Conservation (phyloP, 805 yeast species). For the Barnettozyma vustinii region DNA sequence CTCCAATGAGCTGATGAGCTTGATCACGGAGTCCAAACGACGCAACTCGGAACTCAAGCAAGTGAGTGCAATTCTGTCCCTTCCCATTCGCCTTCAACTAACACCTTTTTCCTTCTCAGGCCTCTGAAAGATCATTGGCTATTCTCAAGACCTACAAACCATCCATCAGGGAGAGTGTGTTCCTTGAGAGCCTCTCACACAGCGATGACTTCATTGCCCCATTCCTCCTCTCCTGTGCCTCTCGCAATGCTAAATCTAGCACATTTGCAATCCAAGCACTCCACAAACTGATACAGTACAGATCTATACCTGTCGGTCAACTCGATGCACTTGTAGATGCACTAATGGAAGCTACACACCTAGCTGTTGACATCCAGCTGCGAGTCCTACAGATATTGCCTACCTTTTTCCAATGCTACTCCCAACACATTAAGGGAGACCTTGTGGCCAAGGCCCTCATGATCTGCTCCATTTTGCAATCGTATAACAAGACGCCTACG, state of each 20-base stretch:
- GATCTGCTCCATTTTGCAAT: slow-evolving; percentile 69
- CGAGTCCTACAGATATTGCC: slow-evolving; percentile 84
- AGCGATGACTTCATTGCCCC: slow-evolving; percentile 60
- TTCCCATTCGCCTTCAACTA: neutral
- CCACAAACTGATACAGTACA: slow-evolving; percentile 51
- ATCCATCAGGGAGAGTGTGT: slow-evolving; percentile 24
- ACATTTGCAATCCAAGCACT: slow-evolving; percentile 68
- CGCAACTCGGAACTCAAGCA: slow-evolving; percentile 63
- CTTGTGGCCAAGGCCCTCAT: slow-evolving; percentile 52
- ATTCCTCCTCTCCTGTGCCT: slow-evolving; percentile 63
- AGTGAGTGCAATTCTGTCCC: slow-evolving; percentile 28
- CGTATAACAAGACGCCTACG: slow-evolving; percentile 62
- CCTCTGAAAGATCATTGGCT: slow-evolving; percentile 46
- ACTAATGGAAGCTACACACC: slow-evolving; percentile 64
- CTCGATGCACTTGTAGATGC: slow-evolving; percentile 58
- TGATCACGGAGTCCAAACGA: slow-evolving; percentile 68
- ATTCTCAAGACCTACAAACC: slow-evolving; percentile 33
- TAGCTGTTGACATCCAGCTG: slow-evolving; percentile 78
- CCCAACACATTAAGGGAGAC: slow-evolving; percentile 46
- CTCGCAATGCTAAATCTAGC: slow-evolving; percentile 70
- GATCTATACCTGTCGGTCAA: slow-evolving; percentile 48
- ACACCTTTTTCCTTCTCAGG: slow-evolving; percentile 14
- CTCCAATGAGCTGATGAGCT: slow-evolving; percentile 48
- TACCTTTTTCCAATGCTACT: slow-evolving; percentile 60
- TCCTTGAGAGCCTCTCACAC: slow-evolving; percentile 33